Percentiles rank a stretch among this genome's conserved stretches.
Conservation (phyloP, 1,284 basidiomycete species). For the Boletus semigastroideus region DNA sequence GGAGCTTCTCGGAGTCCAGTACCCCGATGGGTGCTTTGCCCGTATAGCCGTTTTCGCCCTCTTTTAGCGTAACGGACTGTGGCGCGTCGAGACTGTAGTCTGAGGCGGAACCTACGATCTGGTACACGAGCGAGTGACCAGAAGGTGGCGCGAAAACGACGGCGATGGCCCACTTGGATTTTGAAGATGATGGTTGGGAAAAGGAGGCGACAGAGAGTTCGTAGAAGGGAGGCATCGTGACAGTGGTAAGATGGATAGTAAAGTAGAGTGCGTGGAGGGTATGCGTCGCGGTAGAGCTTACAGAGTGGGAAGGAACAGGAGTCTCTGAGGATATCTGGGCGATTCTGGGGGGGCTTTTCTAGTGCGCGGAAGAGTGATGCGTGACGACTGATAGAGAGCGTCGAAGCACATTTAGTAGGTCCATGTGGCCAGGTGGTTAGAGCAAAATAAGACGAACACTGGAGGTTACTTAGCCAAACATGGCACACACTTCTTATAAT, state of each 20-base stretch:
- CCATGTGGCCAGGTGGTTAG: constrained; percentile 26
- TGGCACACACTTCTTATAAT: constrained; percentile 21
- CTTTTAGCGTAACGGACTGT: constrained; percentile 33
- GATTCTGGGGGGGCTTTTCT: constrained; percentile 20
- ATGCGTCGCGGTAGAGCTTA: neutral
- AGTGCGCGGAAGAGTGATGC: constrained; percentile 10
- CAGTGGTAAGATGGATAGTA: neutral
- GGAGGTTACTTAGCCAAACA: constrained; percentile 23
- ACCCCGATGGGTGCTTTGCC: constrained; percentile 24
- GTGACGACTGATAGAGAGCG: constrained; percentile 18
- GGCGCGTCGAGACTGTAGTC: constrained; percentile 33
- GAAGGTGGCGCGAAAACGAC: constrained; percentile 31
- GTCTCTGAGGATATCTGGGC: neutral
- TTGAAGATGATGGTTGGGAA: constrained; percentile 18
- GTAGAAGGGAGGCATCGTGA: constrained; percentile 34
- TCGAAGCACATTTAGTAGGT: constrained; percentile 17
- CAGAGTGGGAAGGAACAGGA: neutral
- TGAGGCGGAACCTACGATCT: constrained; percentile 27
- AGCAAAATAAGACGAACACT: constrained; percentile 20
- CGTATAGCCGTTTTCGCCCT: constrained; percentile 30
- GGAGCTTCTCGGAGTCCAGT: constrained; percentile 31
- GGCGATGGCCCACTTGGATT: constrained; percentile 28
- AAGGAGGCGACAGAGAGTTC: constrained; percentile 33
- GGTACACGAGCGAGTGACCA: constrained; percentile 32
- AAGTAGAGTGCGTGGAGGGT: neutral